Conservation (phyloP, 306 rosid species). For the Amphicarpaea edgeworthii region DNA sequence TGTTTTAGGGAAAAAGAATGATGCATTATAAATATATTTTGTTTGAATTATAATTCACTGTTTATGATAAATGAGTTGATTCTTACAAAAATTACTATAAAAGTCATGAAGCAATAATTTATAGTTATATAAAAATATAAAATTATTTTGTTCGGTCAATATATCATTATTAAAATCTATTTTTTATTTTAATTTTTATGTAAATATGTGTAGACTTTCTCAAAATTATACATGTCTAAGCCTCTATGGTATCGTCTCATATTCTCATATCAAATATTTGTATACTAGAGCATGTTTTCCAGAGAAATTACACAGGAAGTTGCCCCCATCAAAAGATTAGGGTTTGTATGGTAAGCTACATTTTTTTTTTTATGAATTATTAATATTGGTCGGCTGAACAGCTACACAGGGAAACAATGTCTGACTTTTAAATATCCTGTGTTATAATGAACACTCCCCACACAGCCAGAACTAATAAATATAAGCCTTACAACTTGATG, state of each 20-base stretch:
- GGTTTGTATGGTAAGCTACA: not conserved
- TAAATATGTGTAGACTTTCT: not conserved
- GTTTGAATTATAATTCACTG: too few relatives aligned
- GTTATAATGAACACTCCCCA: conserved; percentile 7
- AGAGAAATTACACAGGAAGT: not conserved
- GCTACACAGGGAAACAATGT: conserved; percentile 26
- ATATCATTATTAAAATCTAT: too few relatives aligned
- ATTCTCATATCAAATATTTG: too few relatives aligned
- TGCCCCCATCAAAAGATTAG: not conserved
- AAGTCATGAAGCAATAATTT: too few relatives aligned
- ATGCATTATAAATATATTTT: too few relatives aligned
- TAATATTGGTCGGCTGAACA: conserved; percentile 39
- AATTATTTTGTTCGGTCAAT: too few relatives aligned
- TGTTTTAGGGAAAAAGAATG: too few relatives aligned
- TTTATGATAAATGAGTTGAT: too few relatives aligned
- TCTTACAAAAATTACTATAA: too few relatives aligned
- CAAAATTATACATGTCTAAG: not conserved
- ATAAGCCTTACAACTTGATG: not conserved
- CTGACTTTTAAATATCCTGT: conserved; percentile 21
- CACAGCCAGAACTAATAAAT: not conserved
- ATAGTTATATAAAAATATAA: too few relatives aligned
- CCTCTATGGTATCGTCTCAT: not conserved
- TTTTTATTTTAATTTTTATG: not conserved
- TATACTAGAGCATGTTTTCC: not conserved
- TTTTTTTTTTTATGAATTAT: not conserved